Conservation (phyloP, 371 early-diverging fungal genomes). For the Chytridium lagenaria region DNA sequence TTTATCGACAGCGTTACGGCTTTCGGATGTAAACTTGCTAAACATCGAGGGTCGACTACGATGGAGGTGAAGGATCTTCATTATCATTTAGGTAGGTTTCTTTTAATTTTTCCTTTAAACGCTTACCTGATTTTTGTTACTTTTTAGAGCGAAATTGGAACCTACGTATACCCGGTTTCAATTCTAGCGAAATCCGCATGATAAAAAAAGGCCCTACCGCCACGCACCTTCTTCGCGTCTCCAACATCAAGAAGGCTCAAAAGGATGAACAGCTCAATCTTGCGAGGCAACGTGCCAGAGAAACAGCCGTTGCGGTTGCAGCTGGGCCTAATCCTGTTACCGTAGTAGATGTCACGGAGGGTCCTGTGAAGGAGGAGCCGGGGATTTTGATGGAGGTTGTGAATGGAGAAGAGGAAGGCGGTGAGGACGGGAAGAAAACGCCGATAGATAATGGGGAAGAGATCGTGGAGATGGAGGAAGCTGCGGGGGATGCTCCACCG, state of each 20-base stretch:
- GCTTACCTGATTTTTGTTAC: not conserved
- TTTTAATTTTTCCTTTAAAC: not conserved
- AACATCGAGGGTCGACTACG: slow-evolving; percentile 83
- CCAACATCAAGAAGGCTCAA: slow-evolving; percentile 16
- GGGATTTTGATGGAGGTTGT: no score
- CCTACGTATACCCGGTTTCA: slow-evolving; percentile 87
- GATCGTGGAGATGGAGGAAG: no score
- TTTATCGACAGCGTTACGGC: slow-evolving; percentile 88
- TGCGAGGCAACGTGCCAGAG: no score
- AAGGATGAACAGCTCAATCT: no score
- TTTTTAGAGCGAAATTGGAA: slow-evolving; percentile 88
- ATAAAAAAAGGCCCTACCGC: slow-evolving; percentile 16
- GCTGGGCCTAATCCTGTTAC: no score
- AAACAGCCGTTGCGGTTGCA: no score
- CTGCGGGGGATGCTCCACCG: no score
- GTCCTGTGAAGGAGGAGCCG: no score
- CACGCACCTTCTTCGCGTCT: slow-evolving; percentile 13
- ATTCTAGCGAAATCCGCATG: slow-evolving; percentile 13
- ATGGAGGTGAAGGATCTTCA: slow-evolving; percentile 92
- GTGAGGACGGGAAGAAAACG: no score
- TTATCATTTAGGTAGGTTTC: slow-evolving; percentile 77
- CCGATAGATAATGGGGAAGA: no score
- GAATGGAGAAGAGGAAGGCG: no score
- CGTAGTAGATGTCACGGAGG: no score
- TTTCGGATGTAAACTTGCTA: slow-evolving; percentile 87